Base-by-base conservation (phyloP, 2,329 filamentous ascomycete genomes). In the Epichloe aotearoae region DNA sequence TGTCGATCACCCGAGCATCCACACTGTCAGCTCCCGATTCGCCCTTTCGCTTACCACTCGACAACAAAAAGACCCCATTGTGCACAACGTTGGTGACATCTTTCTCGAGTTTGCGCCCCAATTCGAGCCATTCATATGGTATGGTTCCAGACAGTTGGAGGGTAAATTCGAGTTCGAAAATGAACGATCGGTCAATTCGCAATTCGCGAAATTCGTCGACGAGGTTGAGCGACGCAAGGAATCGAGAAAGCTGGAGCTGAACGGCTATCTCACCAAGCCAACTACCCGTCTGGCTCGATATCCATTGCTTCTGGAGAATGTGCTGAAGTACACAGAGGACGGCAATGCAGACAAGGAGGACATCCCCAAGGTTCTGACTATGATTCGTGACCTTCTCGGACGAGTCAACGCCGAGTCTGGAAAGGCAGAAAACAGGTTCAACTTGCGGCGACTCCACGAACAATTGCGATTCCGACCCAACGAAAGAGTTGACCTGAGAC, bases 81-180 rank as follows among this genome's bases (percentile, higher is more conserved):
- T 98, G 5, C 75, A 83, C 57, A 90, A 88, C 55, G 79, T 98
- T 53, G 93, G 91, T 55, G 93, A 98, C 65, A 88, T 98, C 53
- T 97, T 98, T 69, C 68, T 95, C 49, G 86, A 95, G 64, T 95
- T 83, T 62, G 90, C 91, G 12, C 89, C 90, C 10, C 84, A 87
- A 57, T 98, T 98, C 62, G 86, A 90, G 58, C 93, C 93, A 0
- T 98, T 98, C 64, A 96, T 98, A 63, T 82, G 86, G 62, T 98
- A 98, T 62, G 93, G 93, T 62, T 87, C 91, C 40, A 95, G 90
- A 64, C 93, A 98, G 67, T 73, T 98, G 45, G 94, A 95, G 65
- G 93, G 87, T 58, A 97, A 98, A 67, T 96, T 91, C 62, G 93
- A 96, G 64, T 98, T 97, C 64, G 93, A 98, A 68, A 93, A 93